Evolutionary conservation across 768 basidiomycete species (phyloP).

Genomic region (Leccinum imitatum): DNA sequence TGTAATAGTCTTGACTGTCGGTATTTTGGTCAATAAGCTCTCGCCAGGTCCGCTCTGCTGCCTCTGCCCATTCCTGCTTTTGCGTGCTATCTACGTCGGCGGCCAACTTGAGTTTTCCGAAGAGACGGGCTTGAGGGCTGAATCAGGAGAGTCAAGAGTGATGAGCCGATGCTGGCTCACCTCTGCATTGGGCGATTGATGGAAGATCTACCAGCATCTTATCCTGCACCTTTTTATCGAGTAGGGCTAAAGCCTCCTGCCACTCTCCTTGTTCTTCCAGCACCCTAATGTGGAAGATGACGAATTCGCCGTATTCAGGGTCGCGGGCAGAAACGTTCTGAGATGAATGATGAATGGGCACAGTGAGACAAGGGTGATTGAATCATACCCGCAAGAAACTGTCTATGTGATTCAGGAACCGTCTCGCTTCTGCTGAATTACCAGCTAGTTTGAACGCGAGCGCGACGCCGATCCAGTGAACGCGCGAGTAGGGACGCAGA

Average conservation of each 20-base stretch:
- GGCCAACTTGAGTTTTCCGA: slow-evolving; percentile 51
- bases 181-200: slow-evolving; percentile 65
- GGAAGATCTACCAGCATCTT: slow-evolving; percentile 70
- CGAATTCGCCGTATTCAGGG: slow-evolving; percentile 78
- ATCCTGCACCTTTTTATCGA: slow-evolving; percentile 64
- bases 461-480: slow-evolving; percentile 88
- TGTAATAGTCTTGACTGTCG: slow-evolving; percentile 80
- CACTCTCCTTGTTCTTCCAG: slow-evolving; percentile 72
- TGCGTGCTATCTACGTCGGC: slow-evolving; percentile 12
- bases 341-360: slow-evolving; percentile 8
- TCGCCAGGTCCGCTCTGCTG: slow-evolving; percentile 81
- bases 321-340: slow-evolving; percentile 79
- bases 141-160: slow-evolving; percentile 3
- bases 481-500: slow-evolving; percentile 77
- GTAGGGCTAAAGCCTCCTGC: slow-evolving; percentile 55
- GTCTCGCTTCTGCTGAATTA: slow-evolving; percentile 66
- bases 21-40: slow-evolving; percentile 82
- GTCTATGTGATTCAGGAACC: slow-evolving; percentile 72
- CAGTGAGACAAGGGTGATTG: neutral
- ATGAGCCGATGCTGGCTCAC: slow-evolving; percentile 34
- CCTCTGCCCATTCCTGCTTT: slow-evolving; percentile 44
- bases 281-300: slow-evolving; percentile 73
- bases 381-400: slow-evolving; percentile 61
- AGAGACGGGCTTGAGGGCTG: slow-evolving; percentile 61
- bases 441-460: slow-evolving; percentile 87